A percentile compares a stretch with the other conserved stretches of the same genome.
Evolutionary conservation across 352 stramenopile genomes (phyloP).

Genomic region (Globisporangium spiculum): DNA sequence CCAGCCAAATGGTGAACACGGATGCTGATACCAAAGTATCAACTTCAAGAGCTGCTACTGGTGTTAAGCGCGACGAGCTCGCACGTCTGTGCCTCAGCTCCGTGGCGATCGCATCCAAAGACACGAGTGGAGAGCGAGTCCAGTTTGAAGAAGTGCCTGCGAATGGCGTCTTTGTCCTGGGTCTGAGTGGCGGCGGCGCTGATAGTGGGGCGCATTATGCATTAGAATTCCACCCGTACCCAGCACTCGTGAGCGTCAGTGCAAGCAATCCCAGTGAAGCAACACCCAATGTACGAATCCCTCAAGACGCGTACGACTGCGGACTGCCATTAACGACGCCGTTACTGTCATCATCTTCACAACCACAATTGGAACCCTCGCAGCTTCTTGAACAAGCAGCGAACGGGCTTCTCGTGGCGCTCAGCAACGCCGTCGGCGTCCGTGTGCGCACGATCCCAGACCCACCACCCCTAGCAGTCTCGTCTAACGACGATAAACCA

Average conservation of each 20-base stretch:
- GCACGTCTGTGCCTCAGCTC: slow-evolving; percentile 39
- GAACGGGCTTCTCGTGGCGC: slow-evolving; percentile 46
- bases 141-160: slow-evolving; percentile 70
- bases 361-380: not conserved
- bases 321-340: slow-evolving; percentile 16
- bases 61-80: slow-evolving; percentile 21
- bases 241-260: slow-evolving; percentile 13
- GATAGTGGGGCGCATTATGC: not conserved
- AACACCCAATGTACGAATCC: not conserved
- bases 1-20: not conserved
- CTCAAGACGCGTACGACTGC: slow-evolving; percentile 32
- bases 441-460: slow-evolving; percentile 71
- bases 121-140: slow-evolving; percentile 2
- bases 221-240: slow-evolving; percentile 43
- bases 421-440: slow-evolving; percentile 79
- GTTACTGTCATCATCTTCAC: not conserved
- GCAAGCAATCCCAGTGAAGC: not conserved
- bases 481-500: not conserved
- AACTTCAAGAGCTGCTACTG: not conserved
- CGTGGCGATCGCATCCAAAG: slow-evolving; percentile 33
- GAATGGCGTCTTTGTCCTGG: slow-evolving; percentile 72
- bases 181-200: slow-evolving; percentile 24
- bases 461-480: not conserved
- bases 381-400: slow-evolving; percentile 26
- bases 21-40: not conserved